Evolutionary conservation across 2,329 filamentous ascomycete genomes (phyloP).

Genomic region (Cryphonectria japonica): DNA sequence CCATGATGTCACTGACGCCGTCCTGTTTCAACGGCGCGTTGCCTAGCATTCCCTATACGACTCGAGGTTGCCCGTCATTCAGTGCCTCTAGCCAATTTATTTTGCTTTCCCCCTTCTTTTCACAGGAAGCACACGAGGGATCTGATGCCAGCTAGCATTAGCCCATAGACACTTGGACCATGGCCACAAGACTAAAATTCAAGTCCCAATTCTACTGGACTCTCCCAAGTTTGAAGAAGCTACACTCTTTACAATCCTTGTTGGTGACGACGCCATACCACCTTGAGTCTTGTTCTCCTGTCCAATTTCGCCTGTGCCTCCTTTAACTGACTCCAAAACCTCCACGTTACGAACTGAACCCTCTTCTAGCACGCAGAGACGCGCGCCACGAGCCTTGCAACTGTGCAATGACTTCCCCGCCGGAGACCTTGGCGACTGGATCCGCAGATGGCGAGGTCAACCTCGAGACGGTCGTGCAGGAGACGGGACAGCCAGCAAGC

Average conservation of each 20-base stretch:
- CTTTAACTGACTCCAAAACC: background rate
- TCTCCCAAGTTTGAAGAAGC: background rate
- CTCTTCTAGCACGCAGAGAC: background rate
- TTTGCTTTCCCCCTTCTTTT: background rate
- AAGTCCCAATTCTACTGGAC: background rate
- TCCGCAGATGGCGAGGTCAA: constrained; percentile 31
- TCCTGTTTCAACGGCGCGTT: background rate
- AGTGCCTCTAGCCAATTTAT: background rate
- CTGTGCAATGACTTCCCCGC: constrained; percentile 3
- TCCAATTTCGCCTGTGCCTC: background rate
- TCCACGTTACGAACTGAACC: background rate
- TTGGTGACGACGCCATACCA: background rate
- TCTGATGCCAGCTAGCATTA: background rate
- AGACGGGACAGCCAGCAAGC: constrained; percentile 35
- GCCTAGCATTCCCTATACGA: background rate
- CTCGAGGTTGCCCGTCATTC: background rate
- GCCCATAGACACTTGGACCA: background rate
- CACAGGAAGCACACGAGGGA: background rate
- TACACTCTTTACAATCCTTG: background rate
- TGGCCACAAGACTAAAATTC: background rate
- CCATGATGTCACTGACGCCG: constrained; percentile 2
- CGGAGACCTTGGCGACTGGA: constrained; percentile 6
- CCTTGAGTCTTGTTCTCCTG: background rate
- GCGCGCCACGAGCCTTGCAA: too few relatives aligned
- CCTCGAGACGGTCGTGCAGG: constrained; percentile 34